A percentile compares a stretch with the other conserved stretches of the same genome.
Conservation (phyloP, 352 stramenopile species). For the Phytophthora fragariae region DNA sequence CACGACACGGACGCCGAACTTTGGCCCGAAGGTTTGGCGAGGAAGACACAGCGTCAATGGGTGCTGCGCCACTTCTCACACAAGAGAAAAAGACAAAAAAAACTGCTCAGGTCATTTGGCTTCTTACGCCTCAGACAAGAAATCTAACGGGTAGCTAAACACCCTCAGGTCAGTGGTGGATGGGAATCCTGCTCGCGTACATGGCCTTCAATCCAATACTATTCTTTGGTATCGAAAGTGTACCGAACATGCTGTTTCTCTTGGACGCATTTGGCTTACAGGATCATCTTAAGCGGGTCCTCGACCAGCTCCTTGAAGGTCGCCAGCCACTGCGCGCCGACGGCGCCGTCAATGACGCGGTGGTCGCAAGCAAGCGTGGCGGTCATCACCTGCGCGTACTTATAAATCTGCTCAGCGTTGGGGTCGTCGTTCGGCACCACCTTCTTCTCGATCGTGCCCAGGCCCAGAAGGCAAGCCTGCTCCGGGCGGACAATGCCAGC, state of each 20-base stretch:
- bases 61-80: neutral
- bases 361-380: constrained; percentile 98
- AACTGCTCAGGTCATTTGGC: neutral
- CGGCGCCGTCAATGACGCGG: constrained; percentile 97
- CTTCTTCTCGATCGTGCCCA: constrained; percentile 96
- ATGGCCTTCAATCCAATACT: neutral
- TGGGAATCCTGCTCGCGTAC: neutral
- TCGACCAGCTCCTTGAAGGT: constrained; percentile 98
- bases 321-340: constrained; percentile 96
- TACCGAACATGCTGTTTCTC: neutral
- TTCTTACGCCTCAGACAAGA: neutral
- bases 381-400: constrained; percentile 93
- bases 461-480: constrained; percentile 94
- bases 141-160: neutral
- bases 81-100: neutral
- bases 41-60: too few relatives aligned
- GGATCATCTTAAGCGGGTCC: constrained; percentile 96
- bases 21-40: too few relatives aligned
- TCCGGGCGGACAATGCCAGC: constrained; percentile 94
- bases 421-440: constrained; percentile 93
- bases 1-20: neutral
- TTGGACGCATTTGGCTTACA: constrained; percentile 68
- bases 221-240: neutral
- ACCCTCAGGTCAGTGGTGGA: neutral
- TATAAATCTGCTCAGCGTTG: constrained; percentile 86